A percentile compares a stretch with the other conserved stretches of the same genome.
Evolutionary conservation across 192 early-diverging fungal species (phyloP).

Genomic region (Gigaspora rosea): DNA sequence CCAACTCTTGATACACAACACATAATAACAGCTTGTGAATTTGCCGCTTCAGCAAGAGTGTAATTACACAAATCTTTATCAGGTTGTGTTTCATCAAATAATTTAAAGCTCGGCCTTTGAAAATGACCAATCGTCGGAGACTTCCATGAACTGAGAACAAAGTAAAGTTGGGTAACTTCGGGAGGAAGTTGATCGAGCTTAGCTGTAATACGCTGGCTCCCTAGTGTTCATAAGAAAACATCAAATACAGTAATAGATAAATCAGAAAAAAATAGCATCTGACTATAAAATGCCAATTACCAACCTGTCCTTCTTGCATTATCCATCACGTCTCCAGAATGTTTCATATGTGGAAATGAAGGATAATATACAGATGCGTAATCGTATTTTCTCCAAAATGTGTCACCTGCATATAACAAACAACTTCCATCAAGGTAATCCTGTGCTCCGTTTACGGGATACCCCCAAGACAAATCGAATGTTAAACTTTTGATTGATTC

Average conservation of each 20-base stretch:
- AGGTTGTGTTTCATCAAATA: slow-evolving; percentile 27
- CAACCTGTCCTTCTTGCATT: slow-evolving; percentile 20
- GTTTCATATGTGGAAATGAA: slow-evolving; percentile 28
- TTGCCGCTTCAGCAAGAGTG: slow-evolving; percentile 11
- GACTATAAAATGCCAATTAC: background rate
- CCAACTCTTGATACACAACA: slow-evolving; percentile 28
- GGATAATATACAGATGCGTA: slow-evolving; percentile 31
- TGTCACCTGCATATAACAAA: slow-evolving; percentile 16
- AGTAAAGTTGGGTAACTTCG: slow-evolving; percentile 31
- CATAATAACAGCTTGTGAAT: slow-evolving; percentile 34
- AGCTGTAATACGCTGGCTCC: slow-evolving; percentile 23
- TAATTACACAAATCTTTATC: slow-evolving; percentile 25
- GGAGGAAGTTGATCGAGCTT: slow-evolving; percentile 29
- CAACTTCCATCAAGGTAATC: slow-evolving; percentile 37
- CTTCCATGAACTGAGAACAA: slow-evolving; percentile 31
- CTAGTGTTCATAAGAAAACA: background rate
- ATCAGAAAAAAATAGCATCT: background rate
- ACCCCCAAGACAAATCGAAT: slow-evolving; percentile 33
- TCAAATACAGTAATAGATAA: background rate
- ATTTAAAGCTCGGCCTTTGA: slow-evolving; percentile 23
- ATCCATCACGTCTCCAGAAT: slow-evolving; percentile 35
- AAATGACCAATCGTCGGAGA: slow-evolving; percentile 31
- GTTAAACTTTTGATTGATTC: slow-evolving; percentile 22
- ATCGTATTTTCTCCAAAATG: slow-evolving; percentile 27
- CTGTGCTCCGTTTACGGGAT: slow-evolving; percentile 4